Evolutionary conservation across 148 eudicot species (phyloP), one percentile per base, ranked within the genome.

Genomic region (Silene latifolia): DNA sequence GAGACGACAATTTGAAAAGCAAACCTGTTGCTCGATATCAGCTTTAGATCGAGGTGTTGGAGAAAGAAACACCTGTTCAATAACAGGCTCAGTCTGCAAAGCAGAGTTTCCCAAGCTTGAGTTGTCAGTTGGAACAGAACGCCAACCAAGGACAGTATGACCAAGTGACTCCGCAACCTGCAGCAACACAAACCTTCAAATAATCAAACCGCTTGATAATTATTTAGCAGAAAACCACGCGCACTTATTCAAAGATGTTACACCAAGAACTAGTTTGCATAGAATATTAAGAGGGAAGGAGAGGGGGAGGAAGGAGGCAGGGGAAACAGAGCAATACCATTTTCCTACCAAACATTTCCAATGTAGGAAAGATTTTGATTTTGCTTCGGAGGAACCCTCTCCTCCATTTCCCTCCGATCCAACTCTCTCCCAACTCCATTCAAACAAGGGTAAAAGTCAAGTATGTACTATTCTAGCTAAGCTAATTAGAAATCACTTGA

Each of bases 161-260:
- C 99, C 99, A 60, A 96, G 97, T 56, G 98, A 92, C 78, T 92
- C 93, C 0, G 99, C 98, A 74, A 96, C 99, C 99, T 96, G 73
- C 35, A 76, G 77, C 57, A 74, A 29, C 12, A 67, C 8, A 21
- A 7, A 39, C 58, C 15, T 61, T 18, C 74, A 69, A 58, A 15
- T 4, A 42, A n/a, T 59, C 29, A 75, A 19, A 69, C 44, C 44
- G 29, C 53, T 63, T 80, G 27, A 59, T 35, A 35, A 35, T 4
- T 42, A 9, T 67, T 39, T 18, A 68, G n/a, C 57, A 11, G 57
- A 11, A 46, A 68, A 21, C 18, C n/a, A n/a, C n/a, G n/a, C n/a
- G n/a, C n/a, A n/a, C n/a, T n/a, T n/a, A n/a, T n/a, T n/a, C n/a
- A n/a, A n/a, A n/a, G n/a, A n/a, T n/a, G n/a, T n/a, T n/a, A n/a